These are phyloP conservation scores for Boletus sp. DNA, from an alignment of 1,284 basidiomycete species.

Conservation along the genomic window DNA sequence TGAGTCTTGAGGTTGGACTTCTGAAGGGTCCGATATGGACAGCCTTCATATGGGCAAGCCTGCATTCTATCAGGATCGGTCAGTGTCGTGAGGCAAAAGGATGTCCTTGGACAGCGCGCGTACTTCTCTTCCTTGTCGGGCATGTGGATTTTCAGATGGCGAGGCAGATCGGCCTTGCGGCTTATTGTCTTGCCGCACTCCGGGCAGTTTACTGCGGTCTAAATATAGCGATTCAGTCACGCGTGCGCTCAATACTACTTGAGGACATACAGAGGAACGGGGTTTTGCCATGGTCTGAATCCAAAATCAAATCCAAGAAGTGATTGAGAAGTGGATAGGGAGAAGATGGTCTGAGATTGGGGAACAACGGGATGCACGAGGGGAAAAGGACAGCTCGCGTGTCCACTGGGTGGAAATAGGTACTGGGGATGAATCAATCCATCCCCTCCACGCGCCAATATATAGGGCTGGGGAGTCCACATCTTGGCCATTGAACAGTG, in stretches of 20 bases:
- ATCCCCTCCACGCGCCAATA: slow-evolving; percentile 10
- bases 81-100: not conserved
- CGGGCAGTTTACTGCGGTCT: slow-evolving; percentile 13
- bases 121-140: slow-evolving; percentile 17
- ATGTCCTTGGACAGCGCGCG: not conserved
- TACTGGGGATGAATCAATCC: not conserved
- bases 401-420: not conserved
- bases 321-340: not conserved
- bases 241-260: too few relatives aligned
- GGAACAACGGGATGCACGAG: not conserved
- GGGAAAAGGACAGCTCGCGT: not conserved
- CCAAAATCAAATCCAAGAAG: not conserved
- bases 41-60: slow-evolving; percentile 24
- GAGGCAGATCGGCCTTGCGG: slow-evolving; percentile 19
- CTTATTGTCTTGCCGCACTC: slow-evolving; percentile 11
- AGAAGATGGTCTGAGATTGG: not conserved
- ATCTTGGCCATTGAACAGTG: slow-evolving; percentile 9
- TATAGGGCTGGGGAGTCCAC: slow-evolving; percentile 12
- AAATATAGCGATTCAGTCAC: not conserved
- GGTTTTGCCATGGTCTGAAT: not conserved
- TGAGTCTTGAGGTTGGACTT: slow-evolving; percentile 32
- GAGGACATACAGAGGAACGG: slow-evolving; percentile 1
- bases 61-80: slow-evolving; percentile 23
- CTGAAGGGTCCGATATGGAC: slow-evolving; percentile 26
- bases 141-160: slow-evolving; percentile 19